Base-by-base conservation (phyloP, 2,329 filamentous ascomycete genomes). In the Polytolypa hystricis region DNA sequence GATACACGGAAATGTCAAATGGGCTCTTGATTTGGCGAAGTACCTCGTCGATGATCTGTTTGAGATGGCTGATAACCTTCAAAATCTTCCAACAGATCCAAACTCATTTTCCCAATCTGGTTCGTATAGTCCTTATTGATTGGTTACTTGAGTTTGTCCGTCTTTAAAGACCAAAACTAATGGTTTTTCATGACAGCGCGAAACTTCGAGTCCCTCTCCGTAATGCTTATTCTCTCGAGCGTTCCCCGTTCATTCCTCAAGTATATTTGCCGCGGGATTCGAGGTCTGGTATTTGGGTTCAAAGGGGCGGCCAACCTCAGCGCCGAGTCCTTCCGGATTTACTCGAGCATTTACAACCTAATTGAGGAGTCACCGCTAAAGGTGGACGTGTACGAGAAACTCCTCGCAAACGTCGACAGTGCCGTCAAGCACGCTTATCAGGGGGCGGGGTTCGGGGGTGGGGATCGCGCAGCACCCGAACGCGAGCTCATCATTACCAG, bases 1-100 rank as follows among this genome's bases (percentile, higher is more conserved):
- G 30, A 64, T 93, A 8, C 72, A 79, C 4, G 83, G 84, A 15
- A 81, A 85, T 37, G 75, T 81, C 3, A 79, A 74, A 51, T 95
- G 87, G 87, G 74, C 75, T 0, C 67, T 86, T 23, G 80, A 89
- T 43, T 65, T 78, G 35, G 66, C 70, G 42, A 61, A 68, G 14
- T 76, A 67, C 49, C 58, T 77, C 18, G 51, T 77, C 27, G 69
- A 73, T 46, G 68, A 71, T 19, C 54, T 79, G 26, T 60, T 67
- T 38, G 54, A 61, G 12, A 53, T 69, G 21, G 57, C 60, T 10
- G 57, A 65, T 33, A 57, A 57, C 4, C 51, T 64, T 20, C 55
- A 60, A 20, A 54, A 58, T 35, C 47, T 30, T n/a, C 30, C 37
- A 23, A 16, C 31, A 4, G 31, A 33, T 19, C 31, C 30, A 21